Evolutionary conservation across 306 rosid genomes (phyloP).

Genomic region (Lathyrus oleraceus): DNA sequence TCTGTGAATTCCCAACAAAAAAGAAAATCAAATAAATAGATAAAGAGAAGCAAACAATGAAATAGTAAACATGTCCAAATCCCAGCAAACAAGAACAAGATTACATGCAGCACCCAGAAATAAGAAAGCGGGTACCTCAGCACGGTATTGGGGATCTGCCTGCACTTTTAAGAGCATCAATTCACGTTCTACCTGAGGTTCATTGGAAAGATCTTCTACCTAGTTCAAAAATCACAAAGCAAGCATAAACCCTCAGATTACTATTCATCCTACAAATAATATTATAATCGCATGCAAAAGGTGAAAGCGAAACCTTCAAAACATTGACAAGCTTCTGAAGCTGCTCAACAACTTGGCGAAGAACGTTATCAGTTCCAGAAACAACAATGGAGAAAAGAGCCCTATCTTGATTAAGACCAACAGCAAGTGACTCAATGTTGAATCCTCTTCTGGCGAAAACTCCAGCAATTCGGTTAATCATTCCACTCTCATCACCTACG

Average conservation of each 20-base stretch:
- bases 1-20: slow-evolving; percentile 42
- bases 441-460: slow-evolving; percentile 82
- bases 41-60: slow-evolving; percentile 22
- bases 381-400: slow-evolving; percentile 83
- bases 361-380: slow-evolving; percentile 60
- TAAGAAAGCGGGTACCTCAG: slow-evolving; percentile 52
- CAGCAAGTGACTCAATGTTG: slow-evolving; percentile 82
- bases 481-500: slow-evolving; percentile 87
- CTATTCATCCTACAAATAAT: background rate
- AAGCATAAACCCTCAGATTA: slow-evolving; percentile 4
- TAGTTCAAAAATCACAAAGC: slow-evolving; percentile 21
- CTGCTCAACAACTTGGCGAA: slow-evolving; percentile 75
- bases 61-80: background rate
- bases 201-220: slow-evolving; percentile 77
- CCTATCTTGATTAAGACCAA: slow-evolving; percentile 72
- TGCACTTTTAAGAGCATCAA: slow-evolving; percentile 71
- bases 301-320: slow-evolving; percentile 47
- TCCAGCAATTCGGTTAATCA: slow-evolving; percentile 80
- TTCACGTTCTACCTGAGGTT: slow-evolving; percentile 84
- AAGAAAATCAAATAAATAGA: background rate
- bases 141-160: slow-evolving; percentile 49
- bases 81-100: background rate
- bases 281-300: background rate
- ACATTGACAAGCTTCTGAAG: slow-evolving; percentile 81
- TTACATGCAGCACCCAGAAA: slow-evolving; percentile 2